Evolutionary conservation across 306 rosid species (phyloP).

Genomic region (Rosa lucieae): DNA sequence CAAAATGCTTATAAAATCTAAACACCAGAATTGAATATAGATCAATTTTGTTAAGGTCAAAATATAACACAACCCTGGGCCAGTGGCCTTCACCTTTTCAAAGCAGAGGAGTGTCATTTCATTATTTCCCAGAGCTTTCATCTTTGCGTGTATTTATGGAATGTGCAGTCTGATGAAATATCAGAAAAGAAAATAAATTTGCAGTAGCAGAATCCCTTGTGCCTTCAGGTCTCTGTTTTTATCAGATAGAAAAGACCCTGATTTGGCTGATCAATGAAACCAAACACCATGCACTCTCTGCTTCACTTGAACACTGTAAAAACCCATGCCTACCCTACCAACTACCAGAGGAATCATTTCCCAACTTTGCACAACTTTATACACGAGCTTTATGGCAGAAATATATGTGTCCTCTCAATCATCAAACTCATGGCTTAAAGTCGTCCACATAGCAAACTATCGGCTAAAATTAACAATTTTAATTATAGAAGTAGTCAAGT

Average conservation of each 20-base stretch:
- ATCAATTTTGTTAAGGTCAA: background rate
- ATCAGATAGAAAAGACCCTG: constrained; percentile 13
- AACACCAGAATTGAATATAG: background rate
- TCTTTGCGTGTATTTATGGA: constrained; percentile 9
- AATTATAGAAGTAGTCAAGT: background rate
- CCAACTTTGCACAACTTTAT: background rate
- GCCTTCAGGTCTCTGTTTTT: background rate
- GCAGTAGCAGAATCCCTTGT: background rate
- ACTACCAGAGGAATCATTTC: background rate
- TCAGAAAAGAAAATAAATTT: background rate
- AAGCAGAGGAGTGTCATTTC: background rate
- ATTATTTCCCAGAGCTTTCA: background rate
- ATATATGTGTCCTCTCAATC: background rate
- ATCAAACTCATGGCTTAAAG: background rate
- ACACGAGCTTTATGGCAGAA: background rate
- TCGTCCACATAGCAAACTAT: background rate
- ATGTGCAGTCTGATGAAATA: background rate
- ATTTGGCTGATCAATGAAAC: constrained; percentile 17
- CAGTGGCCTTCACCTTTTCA: background rate
- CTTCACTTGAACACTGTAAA: background rate
- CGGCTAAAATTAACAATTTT: background rate
- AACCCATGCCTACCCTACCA: no score
- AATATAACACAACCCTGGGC: background rate
- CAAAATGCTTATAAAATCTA: background rate
- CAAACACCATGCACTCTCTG: background rate